A percentile compares a stretch with the other conserved stretches of the same genome.
Evolutionary conservation across 495 filamentous ascomycete species (phyloP).

Genomic region (Stereocaulon alpinum): DNA sequence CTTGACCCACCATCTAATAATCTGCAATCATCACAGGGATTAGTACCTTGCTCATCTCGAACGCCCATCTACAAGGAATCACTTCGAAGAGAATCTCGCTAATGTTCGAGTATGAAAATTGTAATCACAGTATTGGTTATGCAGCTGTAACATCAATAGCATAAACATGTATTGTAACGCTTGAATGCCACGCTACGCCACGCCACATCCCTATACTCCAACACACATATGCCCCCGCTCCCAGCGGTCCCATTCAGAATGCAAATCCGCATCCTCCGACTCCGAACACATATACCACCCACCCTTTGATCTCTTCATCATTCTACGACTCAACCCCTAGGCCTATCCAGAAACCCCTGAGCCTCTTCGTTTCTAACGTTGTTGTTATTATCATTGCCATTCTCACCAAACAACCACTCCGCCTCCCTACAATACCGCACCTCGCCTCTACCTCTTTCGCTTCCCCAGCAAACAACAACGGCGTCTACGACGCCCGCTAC

Average conservation of each 20-base stretch:
- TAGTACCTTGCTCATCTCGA: too few relatives aligned
- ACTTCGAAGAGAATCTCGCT: too few relatives aligned
- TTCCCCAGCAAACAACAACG: slow-evolving; percentile 85
- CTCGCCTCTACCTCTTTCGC: slow-evolving; percentile 46
- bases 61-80: too few relatives aligned
- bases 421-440: slow-evolving; percentile 80
- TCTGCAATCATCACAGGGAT: too few relatives aligned
- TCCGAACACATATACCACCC: neutral
- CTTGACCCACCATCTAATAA: too few relatives aligned
- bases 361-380: slow-evolving; percentile 11
- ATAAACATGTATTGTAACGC: neutral
- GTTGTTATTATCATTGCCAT: neutral
- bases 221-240: neutral
- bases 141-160: too few relatives aligned
- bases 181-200: neutral
- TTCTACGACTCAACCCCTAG: neutral
- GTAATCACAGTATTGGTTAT: too few relatives aligned
- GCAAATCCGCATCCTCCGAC: neutral
- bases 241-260: neutral
- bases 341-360: slow-evolving; percentile 4
- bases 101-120: too few relatives aligned
- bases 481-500: slow-evolving; percentile 88
- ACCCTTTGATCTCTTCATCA: neutral
- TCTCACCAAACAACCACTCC: slow-evolving; percentile 54
- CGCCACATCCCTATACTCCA: neutral